Percentiles rank a stretch among this genome's conserved stretches.
phyloP scores from a whole-genome alignment of 441 rosid genomes.

The Erysimum pusillum region DNA sequence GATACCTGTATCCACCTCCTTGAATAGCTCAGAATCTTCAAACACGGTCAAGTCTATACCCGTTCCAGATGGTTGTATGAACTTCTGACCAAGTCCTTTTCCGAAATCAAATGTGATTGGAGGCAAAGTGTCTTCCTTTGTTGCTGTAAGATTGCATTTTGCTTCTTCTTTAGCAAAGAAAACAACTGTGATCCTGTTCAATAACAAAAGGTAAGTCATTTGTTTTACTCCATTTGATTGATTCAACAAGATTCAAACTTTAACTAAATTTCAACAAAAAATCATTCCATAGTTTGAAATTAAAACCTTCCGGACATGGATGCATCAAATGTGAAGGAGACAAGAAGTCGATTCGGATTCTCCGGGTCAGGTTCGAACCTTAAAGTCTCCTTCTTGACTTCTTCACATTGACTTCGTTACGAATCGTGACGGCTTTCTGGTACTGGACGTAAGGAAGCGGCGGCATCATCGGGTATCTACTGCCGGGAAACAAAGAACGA shows the following conservation, averaged over 20 bases:
- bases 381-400: slow-evolving; percentile 83
- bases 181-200: slow-evolving; percentile 68
- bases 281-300: not conserved
- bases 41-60: slow-evolving; percentile 73
- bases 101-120: slow-evolving; percentile 65
- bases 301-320: slow-evolving; percentile 71
- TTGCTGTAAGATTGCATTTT: slow-evolving; percentile 57
- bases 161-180: slow-evolving; percentile 80
- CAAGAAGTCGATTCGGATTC: slow-evolving; percentile 67
- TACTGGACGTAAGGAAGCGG: slow-evolving; percentile 69
- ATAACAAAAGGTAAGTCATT: slow-evolving; percentile 2
- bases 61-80: slow-evolving; percentile 75
- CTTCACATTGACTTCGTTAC: slow-evolving; percentile 74
- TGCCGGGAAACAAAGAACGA: slow-evolving; percentile 60
- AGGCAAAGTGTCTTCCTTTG: slow-evolving; percentile 64
- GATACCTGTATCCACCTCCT: slow-evolving; percentile 47
- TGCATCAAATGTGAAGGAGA: slow-evolving; percentile 87
- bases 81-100: slow-evolving; percentile 85
- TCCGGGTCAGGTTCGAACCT: slow-evolving; percentile 68
- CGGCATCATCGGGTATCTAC: slow-evolving; percentile 64
- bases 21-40: slow-evolving; percentile 64
- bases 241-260: slow-evolving; percentile 15
- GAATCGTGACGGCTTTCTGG: slow-evolving; percentile 74
- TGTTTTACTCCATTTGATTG: not conserved
- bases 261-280: not conserved